phyloP scores from a whole-genome alignment of 164 flowering plant genomes.

The Nelumbo lutea region DNA sequence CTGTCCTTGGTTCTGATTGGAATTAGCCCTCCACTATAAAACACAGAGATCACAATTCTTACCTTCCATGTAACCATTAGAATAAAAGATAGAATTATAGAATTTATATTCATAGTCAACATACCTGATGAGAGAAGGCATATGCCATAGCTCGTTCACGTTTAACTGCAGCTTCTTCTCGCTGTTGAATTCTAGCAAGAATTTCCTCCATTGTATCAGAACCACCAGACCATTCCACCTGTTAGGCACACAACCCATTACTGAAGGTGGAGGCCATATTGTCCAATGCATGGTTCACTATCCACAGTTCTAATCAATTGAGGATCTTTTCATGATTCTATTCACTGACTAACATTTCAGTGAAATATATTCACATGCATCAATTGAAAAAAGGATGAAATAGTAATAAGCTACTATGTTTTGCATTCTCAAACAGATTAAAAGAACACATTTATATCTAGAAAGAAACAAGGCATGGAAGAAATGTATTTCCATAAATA shows the following conservation, averaged over 20 bases:
- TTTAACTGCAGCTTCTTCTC: conserved; percentile 90
- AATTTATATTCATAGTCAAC: background rate
- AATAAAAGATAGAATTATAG: background rate
- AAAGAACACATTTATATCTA: too few relatives aligned
- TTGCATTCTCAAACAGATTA: too few relatives aligned
- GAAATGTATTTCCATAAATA: too few relatives aligned
- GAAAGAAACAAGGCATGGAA: too few relatives aligned
- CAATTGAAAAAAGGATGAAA: too few relatives aligned
- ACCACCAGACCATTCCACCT: conserved; percentile 95
- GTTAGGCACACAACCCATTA: conserved; percentile 13
- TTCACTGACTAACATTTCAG: too few relatives aligned
- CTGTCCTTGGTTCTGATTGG: conserved; percentile 35
- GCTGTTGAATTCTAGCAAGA: conserved; percentile 70
- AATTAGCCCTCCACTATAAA: conserved; percentile 71
- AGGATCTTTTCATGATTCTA: too few relatives aligned
- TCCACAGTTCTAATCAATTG: too few relatives aligned
- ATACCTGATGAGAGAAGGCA: conserved; percentile 95
- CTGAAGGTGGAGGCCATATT: background rate
- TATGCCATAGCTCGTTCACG: conserved; percentile 96
- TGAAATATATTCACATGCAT: too few relatives aligned
- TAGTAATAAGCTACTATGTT: too few relatives aligned
- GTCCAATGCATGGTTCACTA: too few relatives aligned
- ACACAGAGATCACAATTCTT: conserved; percentile 8
- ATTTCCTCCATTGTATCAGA: conserved; percentile 72
- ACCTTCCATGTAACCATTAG: background rate